Evolutionary conservation across 2,329 filamentous ascomycete species (phyloP).

Genomic region (Cadophora luteo-olivacea): DNA sequence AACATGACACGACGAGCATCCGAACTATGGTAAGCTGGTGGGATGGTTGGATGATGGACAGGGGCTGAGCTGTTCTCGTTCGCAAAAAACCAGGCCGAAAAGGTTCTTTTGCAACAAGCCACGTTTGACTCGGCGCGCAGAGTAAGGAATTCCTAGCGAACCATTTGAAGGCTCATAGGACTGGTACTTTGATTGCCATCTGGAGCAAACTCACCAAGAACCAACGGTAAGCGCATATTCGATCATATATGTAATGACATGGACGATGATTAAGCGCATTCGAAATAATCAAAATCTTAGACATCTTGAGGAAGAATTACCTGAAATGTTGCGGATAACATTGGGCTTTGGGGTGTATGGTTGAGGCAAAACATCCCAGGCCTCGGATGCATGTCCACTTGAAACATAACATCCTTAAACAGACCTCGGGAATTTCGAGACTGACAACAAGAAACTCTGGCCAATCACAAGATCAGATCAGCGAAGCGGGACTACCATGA

Average conservation of each 20-base stretch:
- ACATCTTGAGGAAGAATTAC: background rate
- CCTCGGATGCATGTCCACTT: conserved; percentile 15
- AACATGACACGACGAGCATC: conserved; percentile 23
- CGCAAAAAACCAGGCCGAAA: background rate
- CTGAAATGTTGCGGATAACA: background rate
- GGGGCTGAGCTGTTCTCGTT: background rate
- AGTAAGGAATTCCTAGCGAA: background rate
- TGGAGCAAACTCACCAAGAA: background rate
- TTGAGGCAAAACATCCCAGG: conserved; percentile 17
- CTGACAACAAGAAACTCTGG: background rate
- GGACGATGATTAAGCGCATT: background rate
- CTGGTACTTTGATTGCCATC: background rate
- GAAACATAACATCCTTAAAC: conserved; percentile 19
- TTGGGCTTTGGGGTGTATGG: background rate
- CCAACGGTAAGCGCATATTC: background rate
- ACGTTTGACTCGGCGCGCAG: conserved; percentile 5
- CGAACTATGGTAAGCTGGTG: conserved; percentile 10
- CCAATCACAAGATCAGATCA: background rate
- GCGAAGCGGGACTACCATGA: background rate
- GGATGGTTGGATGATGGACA: background rate
- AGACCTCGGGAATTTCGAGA: background rate
- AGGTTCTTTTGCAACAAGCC: background rate
- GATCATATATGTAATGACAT: background rate
- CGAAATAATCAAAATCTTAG: background rate
- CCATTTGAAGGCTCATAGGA: background rate